Conservation (phyloP, 2,329 filamentous ascomycete species). For the Neoarthrinium moseri region DNA sequence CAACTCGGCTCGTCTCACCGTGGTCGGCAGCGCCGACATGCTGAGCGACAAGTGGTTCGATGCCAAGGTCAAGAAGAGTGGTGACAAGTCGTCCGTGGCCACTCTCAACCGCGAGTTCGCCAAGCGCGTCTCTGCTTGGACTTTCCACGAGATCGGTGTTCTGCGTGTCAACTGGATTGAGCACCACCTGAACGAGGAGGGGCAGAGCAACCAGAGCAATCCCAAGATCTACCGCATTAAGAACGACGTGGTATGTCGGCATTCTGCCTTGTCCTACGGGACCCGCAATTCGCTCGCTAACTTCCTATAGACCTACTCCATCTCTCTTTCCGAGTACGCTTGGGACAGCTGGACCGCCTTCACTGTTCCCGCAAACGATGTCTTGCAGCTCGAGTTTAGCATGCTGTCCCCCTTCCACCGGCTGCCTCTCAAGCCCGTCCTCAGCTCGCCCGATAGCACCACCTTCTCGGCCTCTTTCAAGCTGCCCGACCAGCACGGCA, state of each 20-base stretch:
- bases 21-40: constrained; percentile 84
- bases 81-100: constrained; percentile 49
- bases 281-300: constrained; percentile 13
- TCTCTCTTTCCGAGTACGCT: constrained; percentile 84
- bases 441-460: constrained; percentile 63
- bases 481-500: constrained; percentile 94
- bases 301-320: constrained; percentile 69
- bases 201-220: constrained; percentile 63
- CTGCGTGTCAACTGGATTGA: constrained; percentile 79
- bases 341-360: constrained; percentile 77
- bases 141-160: constrained; percentile 92
- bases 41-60: constrained; percentile 88
- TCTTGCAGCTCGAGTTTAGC: constrained; percentile 91
- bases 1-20: constrained; percentile 86
- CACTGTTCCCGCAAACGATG: constrained; percentile 65
- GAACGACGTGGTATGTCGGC: constrained; percentile 84
- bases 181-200: constrained; percentile 66
- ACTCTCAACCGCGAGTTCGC: constrained; percentile 84
- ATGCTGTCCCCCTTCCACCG: constrained; percentile 99
- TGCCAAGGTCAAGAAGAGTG: constrained; percentile 67
- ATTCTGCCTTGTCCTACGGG: no score
- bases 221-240: constrained; percentile 92
- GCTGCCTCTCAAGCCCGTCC: constrained; percentile 62
- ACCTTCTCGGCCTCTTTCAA: constrained; percentile 75
- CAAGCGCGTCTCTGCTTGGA: constrained; percentile 84